Evolutionary conservation across 1,284 basidiomycete species (phyloP), one percentile per base, ranked within the genome.

Genomic region (Blastosporella zonata): DNA sequence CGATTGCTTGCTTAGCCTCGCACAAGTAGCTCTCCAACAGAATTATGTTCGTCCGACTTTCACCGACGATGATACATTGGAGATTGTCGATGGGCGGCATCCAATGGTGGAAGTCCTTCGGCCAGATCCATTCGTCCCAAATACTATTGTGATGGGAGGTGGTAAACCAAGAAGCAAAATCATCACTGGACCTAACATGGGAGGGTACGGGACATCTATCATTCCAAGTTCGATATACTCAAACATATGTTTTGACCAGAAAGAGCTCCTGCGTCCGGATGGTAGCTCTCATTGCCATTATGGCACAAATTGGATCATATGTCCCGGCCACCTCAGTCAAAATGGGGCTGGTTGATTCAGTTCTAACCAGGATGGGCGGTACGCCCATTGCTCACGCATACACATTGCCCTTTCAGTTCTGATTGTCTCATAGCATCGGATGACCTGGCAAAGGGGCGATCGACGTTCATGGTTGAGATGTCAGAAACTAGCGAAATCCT

Each of bases 381-480:
- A 57, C 52, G 75, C 59, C 37, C 43, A 35, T 33, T 33, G 18
- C 25, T 38, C 34, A 55, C 44, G 33, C 21, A 21, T 18, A 45
- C 3, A 31, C 5, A 31, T 17, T 47, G 13, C 35, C 17, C 46
- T 47, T 6, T 9, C 3, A 46, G 52, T 44, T 22, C 35, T 18
- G 42, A 39, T 48, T 48, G 47, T 34, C 13, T 20, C 21, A 35
- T 50, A 89, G 94, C 94, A 0, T 87, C 84, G 4, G 95, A 97
- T 62, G 90, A 95, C 55, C 68, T 97, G 27, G 79, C 84, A 1
- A 75, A 86, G 28, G 92, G 92, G 0, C 82, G 91, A 18, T 93
- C 90, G 1, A 97, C 94, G 0, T 96, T 95, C 62, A 94, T 97
- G 93, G 90, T 97, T 0, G 96, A 99, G 68, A 87, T 98, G 72